Conservation (phyloP, 2,329 filamentous ascomycete species). For the Apiospora koreana region DNA sequence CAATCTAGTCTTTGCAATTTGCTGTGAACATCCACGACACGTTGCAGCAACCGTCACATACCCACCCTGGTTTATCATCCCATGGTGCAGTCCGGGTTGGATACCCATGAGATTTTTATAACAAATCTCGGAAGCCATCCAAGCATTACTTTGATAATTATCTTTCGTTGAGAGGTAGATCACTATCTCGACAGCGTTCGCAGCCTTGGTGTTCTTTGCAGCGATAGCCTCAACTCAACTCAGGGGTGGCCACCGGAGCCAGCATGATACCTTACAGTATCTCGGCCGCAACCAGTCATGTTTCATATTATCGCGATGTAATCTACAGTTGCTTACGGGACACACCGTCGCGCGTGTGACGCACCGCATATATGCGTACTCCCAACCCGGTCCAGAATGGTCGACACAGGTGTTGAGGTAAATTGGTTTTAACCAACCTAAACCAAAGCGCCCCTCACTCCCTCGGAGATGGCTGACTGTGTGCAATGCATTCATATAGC, state of each 20-base stretch:
- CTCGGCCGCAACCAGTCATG: slow-evolving; percentile 40
- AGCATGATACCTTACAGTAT: slow-evolving; percentile 40
- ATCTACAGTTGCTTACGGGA: slow-evolving; percentile 40
- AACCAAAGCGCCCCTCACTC: not conserved
- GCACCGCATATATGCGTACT: not conserved
- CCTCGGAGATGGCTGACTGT: slow-evolving; percentile 4
- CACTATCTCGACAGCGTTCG: slow-evolving; percentile 39
- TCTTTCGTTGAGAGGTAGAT: slow-evolving; percentile 22
- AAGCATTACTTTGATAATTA: not conserved
- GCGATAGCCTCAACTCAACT: slow-evolving; percentile 39
- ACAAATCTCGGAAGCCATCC: slow-evolving; percentile 36
- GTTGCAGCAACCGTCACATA: slow-evolving; percentile 24
- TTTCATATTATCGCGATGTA: slow-evolving; percentile 34
- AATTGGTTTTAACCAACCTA: slow-evolving; percentile 11
- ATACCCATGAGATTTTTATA: slow-evolving; percentile 41
- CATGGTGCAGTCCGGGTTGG: slow-evolving; percentile 41
- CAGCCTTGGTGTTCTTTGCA: slow-evolving; percentile 36
- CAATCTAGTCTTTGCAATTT: slow-evolving; percentile 38
- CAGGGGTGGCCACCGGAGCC: slow-evolving; percentile 37
- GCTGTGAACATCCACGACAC: slow-evolving; percentile 25
- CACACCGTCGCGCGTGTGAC: slow-evolving; percentile 41
- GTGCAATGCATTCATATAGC: slow-evolving; percentile 20
- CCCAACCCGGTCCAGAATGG: slow-evolving; percentile 15
- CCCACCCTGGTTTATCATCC: slow-evolving; percentile 27
- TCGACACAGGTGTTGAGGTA: slow-evolving; percentile 41